Conservation (phyloP, 2,329 filamentous ascomycete genomes). For the Trichoderma harzianum region DNA sequence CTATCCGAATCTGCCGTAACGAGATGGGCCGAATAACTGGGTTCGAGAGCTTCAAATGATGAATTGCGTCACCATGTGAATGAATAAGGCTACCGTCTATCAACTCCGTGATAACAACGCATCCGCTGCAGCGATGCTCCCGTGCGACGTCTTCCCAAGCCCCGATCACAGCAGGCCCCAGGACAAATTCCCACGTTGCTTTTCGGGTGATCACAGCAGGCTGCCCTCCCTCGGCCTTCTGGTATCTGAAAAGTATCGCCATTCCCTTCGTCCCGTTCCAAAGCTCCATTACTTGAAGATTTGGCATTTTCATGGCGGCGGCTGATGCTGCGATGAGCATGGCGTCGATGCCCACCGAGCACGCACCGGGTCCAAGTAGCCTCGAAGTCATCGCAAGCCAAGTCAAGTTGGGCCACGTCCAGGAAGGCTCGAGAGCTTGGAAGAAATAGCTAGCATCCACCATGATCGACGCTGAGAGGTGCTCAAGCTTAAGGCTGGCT, state of each 20-base stretch:
- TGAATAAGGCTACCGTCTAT: conserved; percentile 3
- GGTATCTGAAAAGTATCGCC: conserved; percentile 26
- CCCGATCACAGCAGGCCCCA: conserved; percentile 12
- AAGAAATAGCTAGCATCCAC: not conserved
- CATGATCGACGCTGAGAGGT: not conserved
- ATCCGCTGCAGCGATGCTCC: not conserved
- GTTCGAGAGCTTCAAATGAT: conserved; percentile 18
- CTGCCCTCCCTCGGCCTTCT: not conserved
- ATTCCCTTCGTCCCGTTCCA: conserved; percentile 30
- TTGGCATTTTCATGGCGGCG: conserved; percentile 28
- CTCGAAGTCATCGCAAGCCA: conserved; percentile 29
- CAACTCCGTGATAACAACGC: conserved; percentile 8
- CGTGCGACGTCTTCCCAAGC: conserved; percentile 23
- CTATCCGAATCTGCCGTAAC: conserved; percentile 20
- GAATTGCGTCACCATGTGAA: conserved; percentile 22
- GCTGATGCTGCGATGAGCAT: conserved; percentile 27
- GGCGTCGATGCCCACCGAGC: conserved; percentile 19
- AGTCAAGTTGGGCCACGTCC: conserved; percentile 27
- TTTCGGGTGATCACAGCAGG: conserved; percentile 19
- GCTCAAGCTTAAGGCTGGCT: not conserved
- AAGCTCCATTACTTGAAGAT: conserved; percentile 31
- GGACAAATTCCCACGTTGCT: conserved; percentile 16
- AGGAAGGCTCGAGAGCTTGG: not conserved
- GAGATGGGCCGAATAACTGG: conserved; percentile 21
- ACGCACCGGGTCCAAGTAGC: conserved; percentile 22